phyloP scores from a whole-genome alignment of 192 early-diverging fungal genomes.

The Coemansia sp. region DNA sequence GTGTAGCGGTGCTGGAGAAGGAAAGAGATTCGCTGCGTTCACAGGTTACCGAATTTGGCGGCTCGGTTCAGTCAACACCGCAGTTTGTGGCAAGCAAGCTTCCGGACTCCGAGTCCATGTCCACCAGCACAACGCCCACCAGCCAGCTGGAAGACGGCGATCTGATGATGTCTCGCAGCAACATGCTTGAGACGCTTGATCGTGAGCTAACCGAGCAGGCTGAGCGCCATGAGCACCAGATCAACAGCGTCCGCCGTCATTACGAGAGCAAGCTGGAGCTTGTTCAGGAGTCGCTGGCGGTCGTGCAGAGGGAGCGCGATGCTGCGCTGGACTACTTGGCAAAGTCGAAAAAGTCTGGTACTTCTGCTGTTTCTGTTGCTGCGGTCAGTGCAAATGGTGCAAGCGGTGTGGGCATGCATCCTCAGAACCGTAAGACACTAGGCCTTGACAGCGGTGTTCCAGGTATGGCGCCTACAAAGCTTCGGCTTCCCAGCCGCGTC shows the following conservation, averaged over 20 bases:
- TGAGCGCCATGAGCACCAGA: slow-evolving; percentile 52
- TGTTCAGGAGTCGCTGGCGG: slow-evolving; percentile 36
- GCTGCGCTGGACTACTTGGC: slow-evolving; percentile 43
- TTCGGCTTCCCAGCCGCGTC: slow-evolving; percentile 39
- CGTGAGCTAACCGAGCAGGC: slow-evolving; percentile 52
- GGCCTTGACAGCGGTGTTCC: slow-evolving; percentile 14
- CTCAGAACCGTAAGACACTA: slow-evolving; percentile 15
- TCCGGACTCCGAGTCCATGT: slow-evolving; percentile 9
- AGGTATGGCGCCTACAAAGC: slow-evolving; percentile 31
- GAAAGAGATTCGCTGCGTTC: slow-evolving; percentile 37
- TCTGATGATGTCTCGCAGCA: slow-evolving; percentile 30
- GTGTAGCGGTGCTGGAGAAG: slow-evolving; percentile 23
- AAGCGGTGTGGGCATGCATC: background rate
- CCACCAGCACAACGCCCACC: slow-evolving; percentile 9
- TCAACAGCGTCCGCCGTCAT: slow-evolving; percentile 47
- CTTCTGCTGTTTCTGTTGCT: background rate
- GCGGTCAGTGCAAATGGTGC: background rate
- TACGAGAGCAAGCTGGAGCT: slow-evolving; percentile 51
- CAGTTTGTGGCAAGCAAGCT: slow-evolving; percentile 11
- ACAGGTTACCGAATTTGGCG: slow-evolving; percentile 24
- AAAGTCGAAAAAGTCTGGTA: slow-evolving; percentile 17
- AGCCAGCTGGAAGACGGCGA: slow-evolving; percentile 25
- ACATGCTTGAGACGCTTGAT: slow-evolving; percentile 46
- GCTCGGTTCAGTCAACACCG: slow-evolving; percentile 28
- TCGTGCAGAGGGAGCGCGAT: slow-evolving; percentile 52